These are phyloP conservation scores for Acanthamoeba healyi DNA, from an alignment of 208 protist genomes.

Conservation along the genomic window DNA sequence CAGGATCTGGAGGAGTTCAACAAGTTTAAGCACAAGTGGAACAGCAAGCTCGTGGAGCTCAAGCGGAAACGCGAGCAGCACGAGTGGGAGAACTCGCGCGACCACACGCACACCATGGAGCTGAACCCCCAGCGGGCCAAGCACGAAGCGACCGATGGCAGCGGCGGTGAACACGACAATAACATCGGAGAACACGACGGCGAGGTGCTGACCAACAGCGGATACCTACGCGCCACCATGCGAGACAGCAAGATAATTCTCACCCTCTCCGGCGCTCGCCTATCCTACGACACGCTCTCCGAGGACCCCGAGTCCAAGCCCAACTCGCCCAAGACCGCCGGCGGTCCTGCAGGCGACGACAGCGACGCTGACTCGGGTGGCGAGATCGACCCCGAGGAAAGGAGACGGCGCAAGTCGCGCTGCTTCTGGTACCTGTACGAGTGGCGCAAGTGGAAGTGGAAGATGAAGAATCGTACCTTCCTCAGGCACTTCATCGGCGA, in stretches of 20 bases:
- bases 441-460: conserved; percentile 68
- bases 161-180: not conserved
- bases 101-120: not conserved
- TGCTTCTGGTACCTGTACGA: conserved; percentile 48
- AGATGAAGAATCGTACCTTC: conserved; percentile 59
- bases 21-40: conserved; percentile 45
- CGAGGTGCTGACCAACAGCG: not conserved
- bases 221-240: not conserved
- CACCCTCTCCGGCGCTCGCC: not conserved
- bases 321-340: not conserved
- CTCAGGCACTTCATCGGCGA: conserved; percentile 1
- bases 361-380: not conserved
- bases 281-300: not conserved
- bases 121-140: not conserved
- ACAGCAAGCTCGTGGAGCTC: conserved; percentile 25
- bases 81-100: conserved; percentile 27
- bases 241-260: conserved; percentile 51
- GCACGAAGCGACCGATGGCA: not conserved
- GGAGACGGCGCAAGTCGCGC: conserved; percentile 4
- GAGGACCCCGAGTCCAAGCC: not conserved
- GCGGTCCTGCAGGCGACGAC: no score
- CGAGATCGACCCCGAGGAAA: not conserved
- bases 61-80: not conserved
- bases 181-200: not conserved
- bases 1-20: conserved; percentile 49